Percentiles rank a stretch among this genome's conserved stretches.
These are phyloP conservation scores for Metahyphopichia silvanorum DNA, from an alignment of 805 yeast genomes.

Conservation along the genomic window DNA sequence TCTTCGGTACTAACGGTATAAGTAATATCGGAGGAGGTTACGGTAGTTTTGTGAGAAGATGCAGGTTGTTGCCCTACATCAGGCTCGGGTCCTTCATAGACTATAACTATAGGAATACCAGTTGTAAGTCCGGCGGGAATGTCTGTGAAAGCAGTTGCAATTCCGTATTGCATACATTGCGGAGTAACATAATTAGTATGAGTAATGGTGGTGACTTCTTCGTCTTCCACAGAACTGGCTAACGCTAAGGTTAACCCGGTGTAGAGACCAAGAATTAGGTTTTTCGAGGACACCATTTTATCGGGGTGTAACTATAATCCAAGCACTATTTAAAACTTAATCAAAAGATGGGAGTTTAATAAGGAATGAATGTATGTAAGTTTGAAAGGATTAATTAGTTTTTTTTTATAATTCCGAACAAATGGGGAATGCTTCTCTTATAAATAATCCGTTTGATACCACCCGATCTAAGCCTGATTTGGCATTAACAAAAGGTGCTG, in stretches of 20 bases:
- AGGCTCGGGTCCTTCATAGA: conserved; percentile 15
- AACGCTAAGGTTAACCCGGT: conserved; percentile 1
- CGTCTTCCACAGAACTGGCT: conserved; percentile 6
- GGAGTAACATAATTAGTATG: conserved; percentile 24
- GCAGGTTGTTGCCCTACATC: conserved; percentile 2
- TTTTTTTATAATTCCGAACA: too few species aligned
- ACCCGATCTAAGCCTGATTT: too few species aligned
- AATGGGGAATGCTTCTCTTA: too few species aligned
- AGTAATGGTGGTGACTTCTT: conserved; percentile 19
- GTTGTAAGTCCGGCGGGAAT: conserved; percentile 13
- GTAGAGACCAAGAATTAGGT: background rate
- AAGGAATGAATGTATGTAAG: too few species aligned
- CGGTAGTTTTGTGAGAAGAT: conserved; percentile 6
- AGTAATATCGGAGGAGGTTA: conserved; percentile 14
- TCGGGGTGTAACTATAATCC: too few species aligned
- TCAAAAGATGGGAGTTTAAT: too few species aligned
- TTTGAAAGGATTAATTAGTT: too few species aligned
- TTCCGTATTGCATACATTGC: conserved; percentile 15
- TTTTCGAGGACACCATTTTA: background rate
- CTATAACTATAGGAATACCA: conserved; percentile 32
- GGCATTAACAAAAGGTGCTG: too few species aligned
- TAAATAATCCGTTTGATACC: too few species aligned
- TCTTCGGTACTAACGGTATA: conserved; percentile 17
- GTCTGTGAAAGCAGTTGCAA: conserved; percentile 15
- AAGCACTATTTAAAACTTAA: too few species aligned